phyloP scores from a whole-genome alignment of 163 green algal genomes.

The Chloroidium sp. region DNA sequence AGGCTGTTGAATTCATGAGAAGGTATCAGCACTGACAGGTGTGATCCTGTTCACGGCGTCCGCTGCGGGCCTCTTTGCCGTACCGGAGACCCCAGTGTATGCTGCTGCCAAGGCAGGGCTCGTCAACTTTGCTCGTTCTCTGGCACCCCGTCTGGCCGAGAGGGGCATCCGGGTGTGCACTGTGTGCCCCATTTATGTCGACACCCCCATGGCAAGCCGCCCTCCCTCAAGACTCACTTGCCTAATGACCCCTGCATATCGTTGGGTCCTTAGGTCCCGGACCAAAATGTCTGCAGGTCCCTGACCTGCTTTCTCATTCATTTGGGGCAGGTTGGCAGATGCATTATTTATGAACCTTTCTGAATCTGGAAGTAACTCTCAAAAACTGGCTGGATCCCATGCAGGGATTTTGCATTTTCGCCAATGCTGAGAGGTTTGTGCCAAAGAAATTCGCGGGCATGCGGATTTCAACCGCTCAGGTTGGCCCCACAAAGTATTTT shows the following conservation, averaged over 20 bases:
- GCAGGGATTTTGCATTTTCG: too few species aligned
- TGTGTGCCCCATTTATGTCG: slow-evolving; percentile 70
- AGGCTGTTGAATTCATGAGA: not conserved
- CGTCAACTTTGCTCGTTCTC: slow-evolving; percentile 62
- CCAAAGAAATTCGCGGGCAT: too few species aligned
- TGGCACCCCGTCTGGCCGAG: slow-evolving; percentile 33
- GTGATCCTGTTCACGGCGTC: slow-evolving; percentile 66
- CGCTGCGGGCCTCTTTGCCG: slow-evolving; percentile 64
- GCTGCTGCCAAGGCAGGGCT: slow-evolving; percentile 71
- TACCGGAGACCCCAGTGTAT: slow-evolving; percentile 68
- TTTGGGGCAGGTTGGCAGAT: too few species aligned
- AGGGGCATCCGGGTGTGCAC: slow-evolving; percentile 50
- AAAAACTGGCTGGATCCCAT: not conserved
- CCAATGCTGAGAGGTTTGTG: too few species aligned
- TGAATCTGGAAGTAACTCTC: not conserved
- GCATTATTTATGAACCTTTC: too few species aligned
- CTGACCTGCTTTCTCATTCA: not conserved
- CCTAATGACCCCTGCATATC: too few species aligned
- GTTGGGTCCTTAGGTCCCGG: too few species aligned
- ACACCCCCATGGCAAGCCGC: slow-evolving; percentile 57
- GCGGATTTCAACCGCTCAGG: too few species aligned
- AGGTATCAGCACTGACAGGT: not conserved
- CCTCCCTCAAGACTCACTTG: not conserved
- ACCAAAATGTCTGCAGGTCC: too few species aligned
- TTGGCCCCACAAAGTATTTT: too few species aligned